Percentiles rank a stretch among this genome's conserved stretches.
Evolutionary conservation across 2,329 filamentous ascomycete genomes (phyloP).

Genomic region (Aspergillus sp.): DNA sequence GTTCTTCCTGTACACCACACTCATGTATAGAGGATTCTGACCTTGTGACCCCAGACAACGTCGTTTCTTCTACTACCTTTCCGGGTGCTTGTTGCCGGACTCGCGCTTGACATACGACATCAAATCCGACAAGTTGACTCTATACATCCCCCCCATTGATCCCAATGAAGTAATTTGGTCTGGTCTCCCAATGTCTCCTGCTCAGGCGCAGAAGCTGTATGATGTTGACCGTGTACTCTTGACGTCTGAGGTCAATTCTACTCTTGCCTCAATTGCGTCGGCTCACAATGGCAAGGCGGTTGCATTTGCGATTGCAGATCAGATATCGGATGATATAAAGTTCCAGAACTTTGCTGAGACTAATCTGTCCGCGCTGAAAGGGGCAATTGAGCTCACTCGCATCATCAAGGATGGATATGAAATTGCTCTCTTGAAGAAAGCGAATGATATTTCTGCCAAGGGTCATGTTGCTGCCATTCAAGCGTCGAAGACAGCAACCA

Average conservation of each 20-base stretch:
- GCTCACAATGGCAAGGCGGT: slow-evolving; percentile 39
- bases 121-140: slow-evolving; percentile 61
- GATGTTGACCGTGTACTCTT: slow-evolving; percentile 73
- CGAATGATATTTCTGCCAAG: slow-evolving; percentile 69
- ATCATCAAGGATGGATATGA: slow-evolving; percentile 84
- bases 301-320: slow-evolving; percentile 70
- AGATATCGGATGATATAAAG: slow-evolving; percentile 64
- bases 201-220: slow-evolving; percentile 69
- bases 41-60: slow-evolving; percentile 57
- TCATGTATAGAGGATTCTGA: neutral
- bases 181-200: slow-evolving; percentile 69
- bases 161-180: slow-evolving; percentile 91
- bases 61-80: slow-evolving; percentile 90
- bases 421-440: slow-evolving; percentile 70
- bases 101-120: slow-evolving; percentile 78
- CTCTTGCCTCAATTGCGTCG: slow-evolving; percentile 49
- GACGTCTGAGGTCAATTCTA: slow-evolving; percentile 67
- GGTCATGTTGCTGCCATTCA: slow-evolving; percentile 70
- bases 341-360: slow-evolving; percentile 64
- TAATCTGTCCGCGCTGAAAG: slow-evolving; percentile 54
- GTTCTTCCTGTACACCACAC: neutral
- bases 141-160: slow-evolving; percentile 85
- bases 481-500: slow-evolving; percentile 56
- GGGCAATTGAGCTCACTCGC: slow-evolving; percentile 71
- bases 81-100: slow-evolving; percentile 75